These are phyloP conservation scores for Rhodomyrtus tomentosa DNA, from an alignment of 345 rosid genomes.

Conservation along the genomic window DNA sequence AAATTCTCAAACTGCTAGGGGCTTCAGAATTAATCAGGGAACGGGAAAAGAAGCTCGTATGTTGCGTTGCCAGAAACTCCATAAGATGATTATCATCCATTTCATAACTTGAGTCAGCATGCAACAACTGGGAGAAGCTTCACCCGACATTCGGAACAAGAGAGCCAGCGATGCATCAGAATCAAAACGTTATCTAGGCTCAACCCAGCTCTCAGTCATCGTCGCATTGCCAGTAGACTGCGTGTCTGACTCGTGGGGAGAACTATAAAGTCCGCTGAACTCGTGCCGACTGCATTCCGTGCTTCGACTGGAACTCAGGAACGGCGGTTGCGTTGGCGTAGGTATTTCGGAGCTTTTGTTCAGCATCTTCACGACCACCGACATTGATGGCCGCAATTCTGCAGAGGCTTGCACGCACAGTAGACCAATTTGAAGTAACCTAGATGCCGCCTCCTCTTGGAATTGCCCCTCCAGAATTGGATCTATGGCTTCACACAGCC, in stretches of 20 bases:
- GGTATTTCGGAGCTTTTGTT: conserved; percentile 32
- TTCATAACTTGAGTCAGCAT: neutral
- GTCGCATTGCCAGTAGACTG: conserved; percentile 32
- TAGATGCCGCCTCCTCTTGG: conserved; percentile 29
- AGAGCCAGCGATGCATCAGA: neutral
- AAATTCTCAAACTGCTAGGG: neutral
- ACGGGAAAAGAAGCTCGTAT: neutral
- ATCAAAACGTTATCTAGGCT: conserved; percentile 27
- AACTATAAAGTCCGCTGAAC: conserved; percentile 1
- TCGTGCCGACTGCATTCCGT: conserved; percentile 9
- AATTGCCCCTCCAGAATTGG: conserved; percentile 34
- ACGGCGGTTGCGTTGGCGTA: conserved; percentile 73
- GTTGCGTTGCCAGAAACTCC: neutral
- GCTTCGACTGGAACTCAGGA: conserved; percentile 24
- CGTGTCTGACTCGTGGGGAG: conserved; percentile 22
- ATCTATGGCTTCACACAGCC: conserved; percentile 52
- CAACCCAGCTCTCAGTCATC: conserved; percentile 28
- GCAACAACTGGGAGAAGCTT: neutral
- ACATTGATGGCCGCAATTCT: conserved; percentile 78
- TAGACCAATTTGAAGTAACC: conserved; percentile 52
- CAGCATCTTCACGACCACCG: conserved; percentile 59
- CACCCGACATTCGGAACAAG: neutral
- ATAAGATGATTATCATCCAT: neutral
- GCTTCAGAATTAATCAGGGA: neutral
- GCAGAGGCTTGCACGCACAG: conserved; percentile 82